Evolutionary conservation across 2,329 filamentous ascomycete species (phyloP).

Genomic region (Scedosporium minutisporum): DNA sequence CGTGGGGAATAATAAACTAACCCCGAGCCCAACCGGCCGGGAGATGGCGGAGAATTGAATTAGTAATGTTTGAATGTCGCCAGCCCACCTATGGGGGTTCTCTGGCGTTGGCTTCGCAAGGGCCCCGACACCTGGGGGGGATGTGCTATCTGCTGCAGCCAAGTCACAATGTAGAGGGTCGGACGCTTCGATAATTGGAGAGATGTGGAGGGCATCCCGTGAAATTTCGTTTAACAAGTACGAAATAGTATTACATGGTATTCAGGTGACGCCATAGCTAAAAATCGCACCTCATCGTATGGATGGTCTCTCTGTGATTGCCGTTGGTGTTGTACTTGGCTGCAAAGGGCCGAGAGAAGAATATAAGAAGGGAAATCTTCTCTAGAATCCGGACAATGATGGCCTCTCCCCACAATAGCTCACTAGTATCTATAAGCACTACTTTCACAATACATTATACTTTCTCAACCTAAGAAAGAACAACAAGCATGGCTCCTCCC

Average conservation of each 20-base stretch:
- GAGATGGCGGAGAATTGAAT: not conserved
- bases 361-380: not conserved
- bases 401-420: not conserved
- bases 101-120: not conserved
- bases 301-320: not conserved
- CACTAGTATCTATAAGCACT: not conserved
- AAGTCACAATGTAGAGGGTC: not conserved
- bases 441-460: not conserved
- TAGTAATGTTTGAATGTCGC: not conserved
- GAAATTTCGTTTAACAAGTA: not conserved
- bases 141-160: not conserved
- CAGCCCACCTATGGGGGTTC: not conserved
- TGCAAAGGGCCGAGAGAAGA: not conserved
- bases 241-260: not conserved
- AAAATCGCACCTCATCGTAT: not conserved
- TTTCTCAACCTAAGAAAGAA: not conserved
- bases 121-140: not conserved
- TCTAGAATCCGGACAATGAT: too few species aligned
- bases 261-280: not conserved
- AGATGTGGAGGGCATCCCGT: not conserved
- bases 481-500: slow-evolving; percentile 16
- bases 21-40: not conserved
- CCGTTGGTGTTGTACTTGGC: not conserved
- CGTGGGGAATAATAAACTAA: not conserved
- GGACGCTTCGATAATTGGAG: not conserved